Evolutionary conservation across 2,329 filamentous ascomycete genomes (phyloP), one percentile per base, ranked within the genome.

Genomic region (Aciculosporium take): DNA sequence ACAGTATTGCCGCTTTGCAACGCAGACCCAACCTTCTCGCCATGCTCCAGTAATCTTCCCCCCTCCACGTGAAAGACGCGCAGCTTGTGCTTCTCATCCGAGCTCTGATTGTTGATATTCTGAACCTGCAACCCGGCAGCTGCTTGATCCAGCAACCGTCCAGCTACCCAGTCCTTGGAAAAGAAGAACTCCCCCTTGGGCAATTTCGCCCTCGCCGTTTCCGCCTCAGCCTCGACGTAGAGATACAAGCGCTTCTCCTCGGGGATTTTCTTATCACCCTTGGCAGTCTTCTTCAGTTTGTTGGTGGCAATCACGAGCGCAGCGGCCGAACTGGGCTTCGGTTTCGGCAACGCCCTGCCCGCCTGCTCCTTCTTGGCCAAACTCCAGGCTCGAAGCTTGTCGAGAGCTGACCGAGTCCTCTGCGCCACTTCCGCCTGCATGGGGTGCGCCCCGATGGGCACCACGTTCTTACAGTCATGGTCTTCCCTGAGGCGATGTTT

Each of bases 31-130:
- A 94, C 68, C 66, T 89, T 88, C 61, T 95, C 88, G 20, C 74
- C 78, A 54, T 93, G 98, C 45, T 91, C 88, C 48, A 98, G 61
- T 47, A 98, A 60, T 44, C 86, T 68, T 0, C 91, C 91, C 0
- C 82, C 84, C 56, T 98, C 88, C 0, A 98, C 84, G 57, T 96
- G 88, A 55, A 94, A 98, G 0, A 98, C 78, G 7, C 91, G 67
- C 49, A 98, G 59, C 60, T 82, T 82, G 45, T 87, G 80, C 56
- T 82, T 79, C 64, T 93, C 85, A 10, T 80, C 72, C 3, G 72
- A 74, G 1, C 76, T 79, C 51, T 81, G 71, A 53, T 93, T 93
- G 55, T 94, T 94, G 48, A 89, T 62, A 50, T 94, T 94, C 54
- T 83, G 72, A 7, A 93, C 78, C 62, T 89, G 84, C 45, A 94